Base-by-base conservation (phyloP, 2,329 filamentous ascomycete genomes). In the Calycina herbarum region DNA sequence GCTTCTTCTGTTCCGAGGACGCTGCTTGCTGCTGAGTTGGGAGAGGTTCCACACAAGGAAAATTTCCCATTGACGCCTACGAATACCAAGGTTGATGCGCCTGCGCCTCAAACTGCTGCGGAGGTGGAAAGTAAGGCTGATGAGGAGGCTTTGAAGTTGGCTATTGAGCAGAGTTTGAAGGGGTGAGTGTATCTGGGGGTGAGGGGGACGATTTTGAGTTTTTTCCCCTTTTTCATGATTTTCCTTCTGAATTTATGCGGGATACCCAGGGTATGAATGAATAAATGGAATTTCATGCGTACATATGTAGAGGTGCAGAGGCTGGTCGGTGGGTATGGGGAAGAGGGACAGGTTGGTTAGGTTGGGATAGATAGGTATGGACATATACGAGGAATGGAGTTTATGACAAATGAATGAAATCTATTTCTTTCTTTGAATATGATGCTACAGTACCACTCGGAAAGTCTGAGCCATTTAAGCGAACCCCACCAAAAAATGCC, bases 91-190 rank as follows among this genome's bases (percentile, higher is more conserved):
- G 45, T 42, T 29, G 54, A n/a, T 13, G 61, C 60, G 56, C 33
- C 17, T 45, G 20, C 27, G 10, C 38, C 38, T 13, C 10, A 48
- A 2, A 35, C 31, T 15, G 58, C 15, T 1, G 40, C 27, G 1
- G 66, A 66, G 33, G 62, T 66, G 29, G 15, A 66, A 54, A 71
- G 77, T 74, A 4, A 80, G 78, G 79, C 81, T 24, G 79, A 83
- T 51, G 82, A 87, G 58, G 85, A 87, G 70, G 85, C 87, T n/a
- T 70, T 88, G 65, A 82, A 77, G 69, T 76, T 75, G 69, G 86
- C 84, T 1, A 78, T 88, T 74, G 82, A 85, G 71, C 80, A 83
- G 77, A 88, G 86, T 66, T 72, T 87, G 77, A 81, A 76, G 68
- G 54, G 54, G 0, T 57, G 54, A 35, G 24, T 4, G 6, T 10